Percentiles rank a stretch among this genome's conserved stretches.
Conservation (phyloP, 2,329 filamentous ascomycete genomes). For the Didymella exigua region DNA sequence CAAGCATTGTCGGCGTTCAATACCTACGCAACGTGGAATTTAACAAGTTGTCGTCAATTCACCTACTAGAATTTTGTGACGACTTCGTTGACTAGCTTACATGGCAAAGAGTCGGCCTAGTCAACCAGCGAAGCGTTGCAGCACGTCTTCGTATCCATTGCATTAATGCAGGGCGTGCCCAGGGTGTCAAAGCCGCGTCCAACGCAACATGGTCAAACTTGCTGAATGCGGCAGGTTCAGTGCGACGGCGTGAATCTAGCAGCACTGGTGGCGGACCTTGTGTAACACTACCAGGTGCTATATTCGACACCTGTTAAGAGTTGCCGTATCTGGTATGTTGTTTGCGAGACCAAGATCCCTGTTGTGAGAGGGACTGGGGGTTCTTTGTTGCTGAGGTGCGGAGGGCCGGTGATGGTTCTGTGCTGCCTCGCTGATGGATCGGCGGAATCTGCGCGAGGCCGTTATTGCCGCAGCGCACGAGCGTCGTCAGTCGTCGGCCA, state of each 20-base stretch:
- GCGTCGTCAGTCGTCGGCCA: conserved; percentile 5
- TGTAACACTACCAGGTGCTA: conserved; percentile 14
- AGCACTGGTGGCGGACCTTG: conserved; percentile 15
- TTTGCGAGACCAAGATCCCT: background rate
- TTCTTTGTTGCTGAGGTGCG: background rate
- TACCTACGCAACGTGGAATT: background rate
- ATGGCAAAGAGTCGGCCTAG: background rate
- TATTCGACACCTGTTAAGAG: background rate
- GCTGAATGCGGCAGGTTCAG: conserved; percentile 10
- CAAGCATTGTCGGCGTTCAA: background rate
- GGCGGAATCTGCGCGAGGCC: background rate
- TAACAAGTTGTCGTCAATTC: background rate
- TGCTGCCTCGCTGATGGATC: conserved; percentile 14
- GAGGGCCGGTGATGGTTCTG: conserved; percentile 9
- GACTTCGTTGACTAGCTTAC: background rate
- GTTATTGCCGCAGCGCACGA: conserved; percentile 12
- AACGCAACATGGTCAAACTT: conserved; percentile 4
- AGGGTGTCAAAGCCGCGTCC: conserved; percentile 4
- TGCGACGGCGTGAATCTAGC: conserved; percentile 11
- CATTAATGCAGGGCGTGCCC: conserved; percentile 11
- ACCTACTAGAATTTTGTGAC: background rate
- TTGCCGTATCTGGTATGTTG: conserved; percentile 10
- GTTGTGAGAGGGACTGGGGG: background rate
- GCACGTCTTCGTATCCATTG: no score
- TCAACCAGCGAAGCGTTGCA: background rate